Percentiles rank a stretch among this genome's conserved stretches.
phyloP scores from a whole-genome alignment of 2,329 filamentous ascomycete species.

The Colletotrichum spinosum region DNA sequence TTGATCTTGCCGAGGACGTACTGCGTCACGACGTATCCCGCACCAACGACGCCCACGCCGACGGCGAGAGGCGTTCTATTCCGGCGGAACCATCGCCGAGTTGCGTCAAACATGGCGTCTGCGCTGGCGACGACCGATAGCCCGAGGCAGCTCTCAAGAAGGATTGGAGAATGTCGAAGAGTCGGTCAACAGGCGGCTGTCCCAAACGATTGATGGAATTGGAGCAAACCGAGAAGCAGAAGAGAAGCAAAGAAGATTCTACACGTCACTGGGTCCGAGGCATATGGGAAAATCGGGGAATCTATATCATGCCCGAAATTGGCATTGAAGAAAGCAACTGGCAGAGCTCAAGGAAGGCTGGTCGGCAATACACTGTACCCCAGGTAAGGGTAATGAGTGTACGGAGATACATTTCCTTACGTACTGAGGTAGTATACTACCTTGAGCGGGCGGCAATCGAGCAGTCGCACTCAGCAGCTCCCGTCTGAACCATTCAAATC shows the following conservation, averaged over 20 bases:
- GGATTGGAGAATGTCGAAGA: background rate
- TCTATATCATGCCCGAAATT: slow-evolving; percentile 15
- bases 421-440: no score
- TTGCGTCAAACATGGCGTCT: slow-evolving; percentile 72
- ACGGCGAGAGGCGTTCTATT: slow-evolving; percentile 92
- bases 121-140: slow-evolving; percentile 21
- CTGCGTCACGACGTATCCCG: slow-evolving; percentile 90
- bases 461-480: slow-evolving; percentile 4
- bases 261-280: slow-evolving; percentile 6
- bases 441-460: background rate
- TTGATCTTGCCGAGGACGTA: slow-evolving; percentile 93
- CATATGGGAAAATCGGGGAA: slow-evolving; percentile 12
- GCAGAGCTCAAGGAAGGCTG: slow-evolving; percentile 27
- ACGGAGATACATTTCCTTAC: background rate
- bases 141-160: background rate
- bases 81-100: slow-evolving; percentile 90
- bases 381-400: slow-evolving; percentile 16
- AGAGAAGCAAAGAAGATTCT: slow-evolving; percentile 4
- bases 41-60: slow-evolving; percentile 87
- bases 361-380: slow-evolving; percentile 27
- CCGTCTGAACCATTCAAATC: slow-evolving; percentile 5
- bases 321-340: slow-evolving; percentile 13
- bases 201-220: background rate
- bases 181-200: background rate
- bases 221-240: background rate